Percentiles rank a stretch among this genome's conserved stretches.
Conservation (phyloP, 2,329 filamentous ascomycete species). For the Westerdykella sp. region DNA sequence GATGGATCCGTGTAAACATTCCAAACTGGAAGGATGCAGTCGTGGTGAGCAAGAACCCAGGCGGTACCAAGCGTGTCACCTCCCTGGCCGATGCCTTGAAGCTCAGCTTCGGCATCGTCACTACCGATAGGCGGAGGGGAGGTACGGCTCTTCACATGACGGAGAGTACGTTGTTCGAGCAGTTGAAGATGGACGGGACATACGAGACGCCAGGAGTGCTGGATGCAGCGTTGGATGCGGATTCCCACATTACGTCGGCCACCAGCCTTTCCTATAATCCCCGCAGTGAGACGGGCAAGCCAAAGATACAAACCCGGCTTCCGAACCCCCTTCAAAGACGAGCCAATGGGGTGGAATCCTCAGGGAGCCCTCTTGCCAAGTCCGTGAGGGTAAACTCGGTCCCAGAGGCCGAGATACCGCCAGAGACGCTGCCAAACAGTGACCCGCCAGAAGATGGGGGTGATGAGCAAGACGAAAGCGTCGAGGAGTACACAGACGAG, state of each 20-base stretch:
- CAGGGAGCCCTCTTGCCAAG: constrained; percentile 31
- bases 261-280: constrained; percentile 21
- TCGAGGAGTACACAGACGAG: constrained; percentile 61
- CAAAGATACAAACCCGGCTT: constrained; percentile 16
- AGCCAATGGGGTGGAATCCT: constrained; percentile 22
- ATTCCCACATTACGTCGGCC: constrained; percentile 29
- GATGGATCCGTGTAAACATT: constrained; percentile 90
- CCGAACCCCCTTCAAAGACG: constrained; percentile 28
- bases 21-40: constrained; percentile 84
- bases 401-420: constrained; percentile 25
- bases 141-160: constrained; percentile 53
- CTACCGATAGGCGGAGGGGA: constrained; percentile 59
- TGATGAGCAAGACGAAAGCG: constrained; percentile 18
- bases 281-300: constrained; percentile 22
- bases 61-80: constrained; percentile 93
- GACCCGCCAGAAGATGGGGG: constrained; percentile 7
- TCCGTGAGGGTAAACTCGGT: constrained; percentile 32
- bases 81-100: constrained; percentile 93
- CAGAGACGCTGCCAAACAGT: constrained; percentile 7
- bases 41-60: constrained; percentile 96
- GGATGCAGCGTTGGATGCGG: constrained; percentile 26
- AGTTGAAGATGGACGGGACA: constrained; percentile 38
- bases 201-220: constrained; percentile 35
- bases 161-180: constrained; percentile 67
- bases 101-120: constrained; percentile 95